Conservation (phyloP, 495 filamentous ascomycete genomes). For the Neurospora intermedia region DNA sequence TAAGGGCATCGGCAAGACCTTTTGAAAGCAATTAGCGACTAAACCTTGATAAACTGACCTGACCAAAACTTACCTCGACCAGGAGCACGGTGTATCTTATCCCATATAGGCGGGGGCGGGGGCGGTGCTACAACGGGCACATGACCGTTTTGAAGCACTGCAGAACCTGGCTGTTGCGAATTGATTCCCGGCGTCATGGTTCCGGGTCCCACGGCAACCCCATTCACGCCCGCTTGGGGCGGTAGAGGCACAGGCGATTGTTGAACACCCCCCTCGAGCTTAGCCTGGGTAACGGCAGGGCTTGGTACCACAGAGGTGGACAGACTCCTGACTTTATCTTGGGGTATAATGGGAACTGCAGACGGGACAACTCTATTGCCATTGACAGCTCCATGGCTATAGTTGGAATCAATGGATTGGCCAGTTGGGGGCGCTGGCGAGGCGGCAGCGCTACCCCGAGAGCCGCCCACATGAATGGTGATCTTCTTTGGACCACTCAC, state of each 20-base stretch:
- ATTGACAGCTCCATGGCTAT: slow-evolving; percentile 18
- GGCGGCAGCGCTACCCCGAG: slow-evolving; percentile 36
- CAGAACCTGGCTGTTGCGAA: slow-evolving; percentile 20
- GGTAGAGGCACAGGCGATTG: slow-evolving; percentile 25
- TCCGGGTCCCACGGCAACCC: neutral
- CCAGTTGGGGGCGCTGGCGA: slow-evolving; percentile 45
- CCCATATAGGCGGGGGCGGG: slow-evolving; percentile 15
- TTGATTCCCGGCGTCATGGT: neutral
- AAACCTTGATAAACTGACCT: neutral
- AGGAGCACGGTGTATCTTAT: slow-evolving; percentile 29
- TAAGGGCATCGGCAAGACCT: slow-evolving; percentile 44
- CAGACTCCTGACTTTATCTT: slow-evolving; percentile 32
- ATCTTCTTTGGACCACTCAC: slow-evolving; percentile 35
- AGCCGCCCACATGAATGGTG: slow-evolving; percentile 43
- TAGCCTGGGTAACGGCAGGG: slow-evolving; percentile 29
- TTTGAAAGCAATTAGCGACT: slow-evolving; percentile 1
- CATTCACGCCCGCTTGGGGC: neutral
- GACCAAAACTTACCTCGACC: slow-evolving; percentile 40
- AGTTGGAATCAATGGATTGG: slow-evolving; percentile 23
- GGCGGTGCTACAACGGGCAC: slow-evolving; percentile 1
- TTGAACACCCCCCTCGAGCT: slow-evolving; percentile 31
- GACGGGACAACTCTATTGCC: slow-evolving; percentile 16
- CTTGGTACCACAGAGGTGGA: slow-evolving; percentile 37
- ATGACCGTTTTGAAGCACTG: slow-evolving; percentile 18
- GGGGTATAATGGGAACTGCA: slow-evolving; percentile 13